Evolutionary conservation across 2,329 filamentous ascomycete genomes (phyloP), one percentile per base, ranked within the genome.

Genomic region (Penicillium fuscoglaucum): DNA sequence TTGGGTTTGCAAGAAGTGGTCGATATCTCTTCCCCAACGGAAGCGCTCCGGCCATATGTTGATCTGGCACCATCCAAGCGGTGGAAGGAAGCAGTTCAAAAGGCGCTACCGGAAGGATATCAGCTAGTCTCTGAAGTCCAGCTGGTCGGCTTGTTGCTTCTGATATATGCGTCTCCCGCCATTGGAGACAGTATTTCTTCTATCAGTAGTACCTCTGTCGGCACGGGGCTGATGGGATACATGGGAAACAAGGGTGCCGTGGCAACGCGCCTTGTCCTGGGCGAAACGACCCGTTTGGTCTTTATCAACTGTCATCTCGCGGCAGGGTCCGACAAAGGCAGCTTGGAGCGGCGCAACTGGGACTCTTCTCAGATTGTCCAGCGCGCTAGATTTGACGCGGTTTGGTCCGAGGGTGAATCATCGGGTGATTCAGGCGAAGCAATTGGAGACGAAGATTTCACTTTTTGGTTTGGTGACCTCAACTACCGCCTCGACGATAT

Each of bases 211-310:
- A 87, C 87, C 5, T 89, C 86, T 57, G 88, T 98, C 8, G 93
- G 93, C 0, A 99, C 95, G 0, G 95, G 95, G 0, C 75, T 98
- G 44, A 85, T 96, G 75, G 93, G 93, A 0, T 96, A 96, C 70
- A 88, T 97, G 79, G 95, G 95, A 10, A 99, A 99, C 74, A 99
- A 99, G 73, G 95, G 95, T 1, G 93, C 90, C 4, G 89, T 96
- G 0, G 85, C 88, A 3, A 89, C 90, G 4, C 85, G 93, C 21
- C 79, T 99, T 4, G 82, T 99, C 0, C 78, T 99, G 0, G 95
- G 93, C 2, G 95, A 97, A 73, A 92, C 92, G 0, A 97, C 95
- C 0, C 84, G 89, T 31, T 78, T 99, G 55, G 88, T 95, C 26
- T 97, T 99, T 72, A 82, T 97, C 64, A 96, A 99, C 74, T 91